phyloP scores from a whole-genome alignment of 2,329 filamentous ascomycete species.

The Thermomyces lanuginosus region DNA sequence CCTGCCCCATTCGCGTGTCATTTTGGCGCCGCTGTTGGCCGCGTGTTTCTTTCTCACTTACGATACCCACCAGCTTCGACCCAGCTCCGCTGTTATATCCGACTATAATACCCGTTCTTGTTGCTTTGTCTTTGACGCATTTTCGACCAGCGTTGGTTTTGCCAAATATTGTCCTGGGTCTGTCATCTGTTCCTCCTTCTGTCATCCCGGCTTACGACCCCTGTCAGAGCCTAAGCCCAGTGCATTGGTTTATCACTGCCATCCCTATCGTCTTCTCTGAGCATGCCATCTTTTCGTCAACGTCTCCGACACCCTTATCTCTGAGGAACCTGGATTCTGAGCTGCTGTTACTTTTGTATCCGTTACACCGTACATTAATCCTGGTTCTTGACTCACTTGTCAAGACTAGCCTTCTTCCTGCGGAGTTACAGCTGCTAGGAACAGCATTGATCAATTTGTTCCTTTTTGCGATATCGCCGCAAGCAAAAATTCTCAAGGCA shows the following conservation, averaged over 20 bases:
- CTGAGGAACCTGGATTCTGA: constrained; percentile 37
- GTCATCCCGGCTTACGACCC: constrained; percentile 50
- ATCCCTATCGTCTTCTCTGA: constrained; percentile 46
- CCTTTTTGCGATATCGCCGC: constrained; percentile 61
- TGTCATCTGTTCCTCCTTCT: constrained; percentile 58
- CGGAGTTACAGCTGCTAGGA: constrained; percentile 78
- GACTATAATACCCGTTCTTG: constrained; percentile 54
- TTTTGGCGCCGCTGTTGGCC: constrained; percentile 13
- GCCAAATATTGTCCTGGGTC: constrained; percentile 64
- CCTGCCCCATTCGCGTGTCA: constrained; percentile 45
- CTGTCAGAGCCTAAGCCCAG: constrained; percentile 41
- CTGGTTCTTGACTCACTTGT: constrained; percentile 62
- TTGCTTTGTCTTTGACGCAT: constrained; percentile 56
- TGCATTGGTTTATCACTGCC: constrained; percentile 68
- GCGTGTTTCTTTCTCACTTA: constrained; percentile 32
- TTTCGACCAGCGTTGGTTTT: constrained; percentile 47
- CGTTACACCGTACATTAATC: constrained; percentile 65
- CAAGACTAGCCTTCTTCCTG: constrained; percentile 69
- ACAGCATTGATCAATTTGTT: constrained; percentile 67
- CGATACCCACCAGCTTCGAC: constrained; percentile 65
- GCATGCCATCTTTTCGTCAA: constrained; percentile 18
- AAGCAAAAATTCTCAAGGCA: constrained; percentile 69
- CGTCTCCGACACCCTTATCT: constrained; percentile 17
- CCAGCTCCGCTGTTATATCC: constrained; percentile 86
- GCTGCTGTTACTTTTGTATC: constrained; percentile 52